Evolutionary conservation across 352 stramenopile species (phyloP), one percentile per base, ranked within the genome.

Genomic region (Pythium periplocum): DNA sequence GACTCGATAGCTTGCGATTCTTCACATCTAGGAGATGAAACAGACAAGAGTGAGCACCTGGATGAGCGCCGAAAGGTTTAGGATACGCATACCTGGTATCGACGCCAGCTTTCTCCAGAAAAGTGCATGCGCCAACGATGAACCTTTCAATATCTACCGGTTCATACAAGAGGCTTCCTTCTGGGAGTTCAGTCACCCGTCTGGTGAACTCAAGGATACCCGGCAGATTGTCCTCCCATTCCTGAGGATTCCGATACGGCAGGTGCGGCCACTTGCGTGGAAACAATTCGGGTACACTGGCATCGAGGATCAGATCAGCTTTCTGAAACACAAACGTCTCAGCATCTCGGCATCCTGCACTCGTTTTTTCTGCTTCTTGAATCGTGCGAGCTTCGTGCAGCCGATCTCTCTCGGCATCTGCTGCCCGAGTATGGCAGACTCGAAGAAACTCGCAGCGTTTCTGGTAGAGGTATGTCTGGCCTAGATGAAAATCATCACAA

Each of bases 251-350:
- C 51, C 75, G 66, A 50, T 68, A 78, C 17, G 80, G 78, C 9
- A 91, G 46, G 56, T 91, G 78, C 9, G 78, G 80, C 80, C 80
- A 91, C 36, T 87, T 81, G 17, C 78, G 60, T 34, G 80, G 80
- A 31, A 76, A 56, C 31, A 89, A 53, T 2, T 52, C 59, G 10
- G 78, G 69, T 1, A 79, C 58, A 1, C 64, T 68, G 6, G 71
- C 76, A 45, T 86, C 74, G 5, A 84, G 54, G 1, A 69, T 51
- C 3, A 48, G 36, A 30, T 64, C 61, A 10, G 52, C 42, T 2
- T 52, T 45, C 32, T 47, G 51, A 32, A 45, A 57, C 33, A 57
- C 48, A 47, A 68, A 63, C 1, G 7, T 12, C 38, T 42, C 38
- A 12, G 7, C 12, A 8, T 42, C 7, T 8, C 38, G 38, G 38